Conservation (phyloP, 1,284 basidiomycete genomes). For the Trichosporon faecale region DNA sequence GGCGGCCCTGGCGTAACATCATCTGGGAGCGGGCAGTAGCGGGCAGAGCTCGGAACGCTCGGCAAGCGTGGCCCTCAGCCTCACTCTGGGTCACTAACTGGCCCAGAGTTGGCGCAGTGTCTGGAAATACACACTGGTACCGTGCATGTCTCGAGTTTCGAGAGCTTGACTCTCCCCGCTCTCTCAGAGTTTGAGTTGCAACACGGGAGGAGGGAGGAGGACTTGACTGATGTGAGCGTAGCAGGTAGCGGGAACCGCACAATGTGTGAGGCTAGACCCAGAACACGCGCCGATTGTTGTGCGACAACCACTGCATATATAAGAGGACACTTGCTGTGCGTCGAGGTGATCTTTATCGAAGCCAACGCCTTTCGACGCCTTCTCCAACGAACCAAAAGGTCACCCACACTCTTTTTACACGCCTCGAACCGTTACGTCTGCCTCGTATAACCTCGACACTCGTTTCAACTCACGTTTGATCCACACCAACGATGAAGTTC, state of each 20-base stretch:
- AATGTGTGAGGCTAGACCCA: neutral
- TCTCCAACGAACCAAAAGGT: neutral
- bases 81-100: neutral
- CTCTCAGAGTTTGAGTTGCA: neutral
- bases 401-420: neutral
- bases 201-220: neutral
- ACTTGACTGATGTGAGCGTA: neutral
- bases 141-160: neutral
- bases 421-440: neutral
- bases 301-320: neutral
- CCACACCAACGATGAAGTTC: constrained; percentile 14
- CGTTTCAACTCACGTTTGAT: neutral
- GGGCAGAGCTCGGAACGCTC: neutral
- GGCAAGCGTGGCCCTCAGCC: neutral
- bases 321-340: neutral
- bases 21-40: neutral
- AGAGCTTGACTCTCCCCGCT: neutral
- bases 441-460: neutral
- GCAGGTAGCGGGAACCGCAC: neutral
- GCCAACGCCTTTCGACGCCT: neutral
- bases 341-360: neutral
- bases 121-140: neutral
- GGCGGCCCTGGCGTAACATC: neutral
- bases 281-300: neutral
- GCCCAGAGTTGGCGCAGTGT: neutral